Conservation (phyloP, 352 stramenopile genomes). For the Phytophthora uliginosa region DNA sequence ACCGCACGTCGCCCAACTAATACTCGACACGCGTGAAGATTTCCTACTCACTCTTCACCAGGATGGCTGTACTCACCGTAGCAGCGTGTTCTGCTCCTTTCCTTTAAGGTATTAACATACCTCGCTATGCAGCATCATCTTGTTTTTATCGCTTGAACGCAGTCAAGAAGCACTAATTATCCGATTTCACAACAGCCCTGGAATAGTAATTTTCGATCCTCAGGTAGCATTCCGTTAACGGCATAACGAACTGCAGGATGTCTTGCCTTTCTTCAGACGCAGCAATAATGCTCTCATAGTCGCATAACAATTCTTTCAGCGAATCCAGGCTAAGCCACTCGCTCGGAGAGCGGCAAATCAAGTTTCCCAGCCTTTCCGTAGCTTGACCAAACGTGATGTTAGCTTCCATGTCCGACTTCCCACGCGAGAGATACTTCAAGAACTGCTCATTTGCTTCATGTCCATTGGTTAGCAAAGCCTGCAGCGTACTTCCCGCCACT, state of each 20-base stretch:
- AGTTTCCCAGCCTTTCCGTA: background rate
- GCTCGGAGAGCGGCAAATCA: background rate
- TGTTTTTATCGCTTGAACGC: no score
- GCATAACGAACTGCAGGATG: background rate
- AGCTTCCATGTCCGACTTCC: background rate
- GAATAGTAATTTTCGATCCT: background rate
- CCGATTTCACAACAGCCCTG: no score
- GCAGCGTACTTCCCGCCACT: background rate
- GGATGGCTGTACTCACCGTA: no score
- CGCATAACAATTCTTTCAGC: background rate
- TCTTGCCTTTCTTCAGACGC: background rate
- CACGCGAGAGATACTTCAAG: background rate
- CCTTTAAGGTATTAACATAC: no score
- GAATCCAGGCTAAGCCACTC: background rate
- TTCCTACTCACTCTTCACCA: no score
- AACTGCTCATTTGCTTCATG: background rate
- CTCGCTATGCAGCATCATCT: no score
- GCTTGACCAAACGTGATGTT: background rate
- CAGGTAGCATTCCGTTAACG: background rate
- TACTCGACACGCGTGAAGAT: no score
- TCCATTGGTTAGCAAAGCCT: background rate
- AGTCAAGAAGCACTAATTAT: no score
- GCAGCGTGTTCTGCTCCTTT: no score
- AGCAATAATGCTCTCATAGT: background rate
- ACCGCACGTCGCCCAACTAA: no score